These are phyloP conservation scores for Pythium rhizo-oryzae DNA, from an alignment of 352 stramenopile genomes.

Conservation along the genomic window DNA sequence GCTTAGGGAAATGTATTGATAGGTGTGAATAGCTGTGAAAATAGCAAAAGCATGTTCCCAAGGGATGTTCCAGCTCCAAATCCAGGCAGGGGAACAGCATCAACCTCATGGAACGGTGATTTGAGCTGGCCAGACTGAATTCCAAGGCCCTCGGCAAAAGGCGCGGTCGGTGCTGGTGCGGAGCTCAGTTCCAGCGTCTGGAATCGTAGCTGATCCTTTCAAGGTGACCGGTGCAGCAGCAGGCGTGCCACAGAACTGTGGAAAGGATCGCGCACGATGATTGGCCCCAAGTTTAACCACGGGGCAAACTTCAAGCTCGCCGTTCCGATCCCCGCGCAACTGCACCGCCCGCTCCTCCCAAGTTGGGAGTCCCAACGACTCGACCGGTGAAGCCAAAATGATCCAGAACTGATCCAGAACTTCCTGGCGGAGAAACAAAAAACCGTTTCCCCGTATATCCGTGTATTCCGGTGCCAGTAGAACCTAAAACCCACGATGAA, in stretches of 20 bases:
- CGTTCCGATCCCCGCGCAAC: background rate
- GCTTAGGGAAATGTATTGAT: background rate
- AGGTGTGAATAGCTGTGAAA: background rate
- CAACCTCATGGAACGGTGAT: background rate
- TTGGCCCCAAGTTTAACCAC: background rate
- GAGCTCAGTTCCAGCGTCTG: background rate
- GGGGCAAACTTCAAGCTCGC: conserved; percentile 6
- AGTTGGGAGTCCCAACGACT: no score
- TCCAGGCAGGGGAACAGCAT: no score
- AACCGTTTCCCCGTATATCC: no score
- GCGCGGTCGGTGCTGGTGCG: background rate
- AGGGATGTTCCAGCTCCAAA: no score
- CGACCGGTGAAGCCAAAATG: no score
- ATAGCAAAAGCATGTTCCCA: no score
- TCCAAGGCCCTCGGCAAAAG: background rate
- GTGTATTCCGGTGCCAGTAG: no score
- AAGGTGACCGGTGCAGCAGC: background rate
- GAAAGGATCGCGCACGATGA: background rate
- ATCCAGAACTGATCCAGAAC: no score
- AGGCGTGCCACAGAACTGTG: background rate
- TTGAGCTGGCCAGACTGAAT: background rate
- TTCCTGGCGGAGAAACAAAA: no score
- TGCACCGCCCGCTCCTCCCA: background rate
- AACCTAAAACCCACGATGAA: no score
- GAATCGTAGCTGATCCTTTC: background rate